Evolutionary conservation across 2,329 filamentous ascomycete genomes (phyloP).

Genomic region (Aspergillus sclerotialis): DNA sequence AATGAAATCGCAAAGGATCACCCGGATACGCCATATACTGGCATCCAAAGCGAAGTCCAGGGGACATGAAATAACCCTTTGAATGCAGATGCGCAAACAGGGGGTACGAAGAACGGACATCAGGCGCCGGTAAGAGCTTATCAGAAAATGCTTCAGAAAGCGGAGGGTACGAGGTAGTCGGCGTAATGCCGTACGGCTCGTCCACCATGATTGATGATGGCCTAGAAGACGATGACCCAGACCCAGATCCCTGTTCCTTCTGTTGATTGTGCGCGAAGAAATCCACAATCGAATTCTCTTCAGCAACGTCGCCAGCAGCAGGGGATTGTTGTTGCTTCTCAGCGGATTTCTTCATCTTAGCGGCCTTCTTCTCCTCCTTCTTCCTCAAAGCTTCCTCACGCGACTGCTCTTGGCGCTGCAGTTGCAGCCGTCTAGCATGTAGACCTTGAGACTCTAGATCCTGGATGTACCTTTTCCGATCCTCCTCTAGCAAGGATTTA

Average conservation of each 20-base stretch:
- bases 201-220: conserved; percentile 11
- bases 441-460: conserved; percentile 49
- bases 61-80: conserved; percentile 77
- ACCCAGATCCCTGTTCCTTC: no score
- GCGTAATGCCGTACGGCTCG: conserved; percentile 36
- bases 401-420: conserved; percentile 43
- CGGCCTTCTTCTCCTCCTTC: conserved; percentile 34
- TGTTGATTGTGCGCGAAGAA: conserved; percentile 16
- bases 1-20: conserved; percentile 89
- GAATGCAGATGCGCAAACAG: conserved; percentile 75
- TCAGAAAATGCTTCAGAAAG: conserved; percentile 25
- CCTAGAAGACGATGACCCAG: conserved; percentile 9
- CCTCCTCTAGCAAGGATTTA: conserved; percentile 48
- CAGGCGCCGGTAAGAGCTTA: conserved; percentile 22
- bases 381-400: conserved; percentile 46
- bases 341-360: conserved; percentile 16
- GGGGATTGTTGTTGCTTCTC: conserved; percentile 10
- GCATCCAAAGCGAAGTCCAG: conserved; percentile 88
- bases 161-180: conserved; percentile 44
- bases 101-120: conserved; percentile 53
- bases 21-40: conserved; percentile 93
- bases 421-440: conserved; percentile 41
- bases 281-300: conserved; percentile 11
- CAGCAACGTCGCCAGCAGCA: conserved; percentile 6
- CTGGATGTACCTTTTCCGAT: conserved; percentile 56